These are phyloP conservation scores for Tolypocladium cylindrosporum DNA, from an alignment of 2,329 filamentous ascomycete genomes.

Conservation along the genomic window DNA sequence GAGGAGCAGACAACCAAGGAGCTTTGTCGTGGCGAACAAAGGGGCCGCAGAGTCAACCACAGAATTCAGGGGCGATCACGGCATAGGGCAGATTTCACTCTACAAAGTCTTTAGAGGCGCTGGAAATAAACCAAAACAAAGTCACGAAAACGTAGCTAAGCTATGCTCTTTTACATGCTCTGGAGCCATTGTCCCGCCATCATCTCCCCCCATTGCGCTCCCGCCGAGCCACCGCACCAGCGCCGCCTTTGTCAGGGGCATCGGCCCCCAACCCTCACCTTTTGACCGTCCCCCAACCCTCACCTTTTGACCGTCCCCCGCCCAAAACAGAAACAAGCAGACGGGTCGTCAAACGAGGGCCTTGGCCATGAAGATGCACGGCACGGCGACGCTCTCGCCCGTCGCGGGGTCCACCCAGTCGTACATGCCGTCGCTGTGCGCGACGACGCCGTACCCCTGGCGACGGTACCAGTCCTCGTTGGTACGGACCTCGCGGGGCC, in stretches of 20 bases:
- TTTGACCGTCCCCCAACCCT: neutral
- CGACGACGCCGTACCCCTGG: slow-evolving; percentile 15
- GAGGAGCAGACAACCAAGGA: neutral
- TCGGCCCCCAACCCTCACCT: no score
- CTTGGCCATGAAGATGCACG: slow-evolving; percentile 11
- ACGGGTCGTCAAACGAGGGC: neutral
- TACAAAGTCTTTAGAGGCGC: neutral
- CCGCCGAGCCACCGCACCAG: neutral
- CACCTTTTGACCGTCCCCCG: neutral
- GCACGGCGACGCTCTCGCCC: slow-evolving; percentile 4
- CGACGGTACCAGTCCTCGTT: slow-evolving; percentile 21
- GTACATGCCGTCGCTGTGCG: slow-evolving; percentile 8
- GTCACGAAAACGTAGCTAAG: neutral
- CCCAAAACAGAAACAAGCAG: neutral
- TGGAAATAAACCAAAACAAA: neutral
- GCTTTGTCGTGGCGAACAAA: neutral
- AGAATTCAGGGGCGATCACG: neutral
- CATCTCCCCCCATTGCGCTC: neutral
- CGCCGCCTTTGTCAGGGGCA: neutral
- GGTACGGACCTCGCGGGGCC: slow-evolving; percentile 14
- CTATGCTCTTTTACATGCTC: neutral
- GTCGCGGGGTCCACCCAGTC: slow-evolving; percentile 7
- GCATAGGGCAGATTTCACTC: neutral
- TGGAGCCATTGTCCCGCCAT: neutral
- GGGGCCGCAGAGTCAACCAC: neutral